phyloP scores from a whole-genome alignment of 2,329 filamentous ascomycete genomes.

The Parascedosporium putredinis region DNA sequence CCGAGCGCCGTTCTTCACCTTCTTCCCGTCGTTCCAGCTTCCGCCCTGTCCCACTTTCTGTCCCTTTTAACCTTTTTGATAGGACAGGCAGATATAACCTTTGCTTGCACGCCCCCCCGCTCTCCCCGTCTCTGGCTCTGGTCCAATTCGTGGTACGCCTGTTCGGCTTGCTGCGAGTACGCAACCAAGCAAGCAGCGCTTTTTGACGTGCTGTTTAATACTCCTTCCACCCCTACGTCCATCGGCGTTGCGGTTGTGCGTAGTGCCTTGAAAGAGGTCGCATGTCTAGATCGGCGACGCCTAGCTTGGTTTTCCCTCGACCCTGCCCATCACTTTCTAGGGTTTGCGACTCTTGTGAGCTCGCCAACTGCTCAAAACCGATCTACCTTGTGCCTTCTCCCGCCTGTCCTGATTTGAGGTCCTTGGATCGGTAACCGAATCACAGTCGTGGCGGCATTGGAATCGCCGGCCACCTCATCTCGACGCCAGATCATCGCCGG shows the following conservation, averaged over 20 bases:
- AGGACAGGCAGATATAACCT: neutral
- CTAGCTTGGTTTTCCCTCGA: neutral
- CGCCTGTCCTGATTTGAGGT: neutral
- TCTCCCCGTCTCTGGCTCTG: neutral
- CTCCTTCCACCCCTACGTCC: neutral
- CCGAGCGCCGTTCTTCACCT: neutral
- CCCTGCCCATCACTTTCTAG: neutral
- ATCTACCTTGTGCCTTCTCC: neutral
- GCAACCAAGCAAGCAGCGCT: neutral
- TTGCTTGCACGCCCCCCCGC: too few relatives aligned
- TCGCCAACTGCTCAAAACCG: neutral
- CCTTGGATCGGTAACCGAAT: neutral
- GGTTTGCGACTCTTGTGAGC: neutral
- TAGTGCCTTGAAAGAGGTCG: neutral
- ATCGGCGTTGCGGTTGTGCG: neutral
- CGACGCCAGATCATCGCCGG: conserved; percentile 3
- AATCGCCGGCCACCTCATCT: neutral
- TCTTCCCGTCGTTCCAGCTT: neutral
- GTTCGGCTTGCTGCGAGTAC: neutral
- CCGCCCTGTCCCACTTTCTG: neutral
- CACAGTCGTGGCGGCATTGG: neutral
- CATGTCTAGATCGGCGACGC: neutral
- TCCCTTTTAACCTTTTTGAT: conserved; percentile 2
- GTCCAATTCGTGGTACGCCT: neutral
- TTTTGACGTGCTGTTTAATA: neutral